These are phyloP conservation scores for Kwoniella sp. DNA, from an alignment of 768 basidiomycete species.

Conservation along the genomic window DNA sequence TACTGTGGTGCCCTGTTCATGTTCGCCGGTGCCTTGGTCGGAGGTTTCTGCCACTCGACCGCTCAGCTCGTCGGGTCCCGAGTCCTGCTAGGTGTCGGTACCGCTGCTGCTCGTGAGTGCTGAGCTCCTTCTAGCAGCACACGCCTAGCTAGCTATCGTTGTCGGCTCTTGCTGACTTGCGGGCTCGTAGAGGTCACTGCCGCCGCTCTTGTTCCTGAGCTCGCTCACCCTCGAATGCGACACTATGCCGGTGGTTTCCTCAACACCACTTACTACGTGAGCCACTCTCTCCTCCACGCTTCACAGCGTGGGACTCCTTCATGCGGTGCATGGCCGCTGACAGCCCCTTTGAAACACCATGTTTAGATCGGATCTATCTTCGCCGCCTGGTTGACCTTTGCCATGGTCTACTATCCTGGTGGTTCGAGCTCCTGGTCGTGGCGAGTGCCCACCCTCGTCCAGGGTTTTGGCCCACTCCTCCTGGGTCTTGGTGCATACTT, in stretches of 20 bases:
- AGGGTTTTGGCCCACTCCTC: slow-evolving; percentile 33
- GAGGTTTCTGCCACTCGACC: slow-evolving; percentile 25
- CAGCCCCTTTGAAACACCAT: neutral
- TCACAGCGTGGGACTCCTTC: no score
- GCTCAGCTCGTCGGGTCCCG: slow-evolving; percentile 31
- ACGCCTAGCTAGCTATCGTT: no score
- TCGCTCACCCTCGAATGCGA: slow-evolving; percentile 62
- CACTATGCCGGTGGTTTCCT: slow-evolving; percentile 31
- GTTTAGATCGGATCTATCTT: slow-evolving; percentile 30
- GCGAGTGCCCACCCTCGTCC: slow-evolving; percentile 32
- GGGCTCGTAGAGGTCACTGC: slow-evolving; percentile 18
- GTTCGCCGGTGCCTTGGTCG: slow-evolving; percentile 28
- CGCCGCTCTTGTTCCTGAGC: slow-evolving; percentile 77
- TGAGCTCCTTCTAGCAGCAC: neutral
- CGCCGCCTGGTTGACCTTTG: slow-evolving; percentile 33
- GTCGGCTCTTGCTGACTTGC: slow-evolving; percentile 4
- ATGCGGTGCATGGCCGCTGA: slow-evolving; percentile 1
- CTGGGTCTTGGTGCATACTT: slow-evolving; percentile 26
- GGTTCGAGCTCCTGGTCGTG: slow-evolving; percentile 31
- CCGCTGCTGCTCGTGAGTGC: slow-evolving; percentile 67
- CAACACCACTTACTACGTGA: slow-evolving; percentile 60
- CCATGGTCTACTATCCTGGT: slow-evolving; percentile 33
- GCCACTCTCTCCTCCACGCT: no score
- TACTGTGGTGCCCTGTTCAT: slow-evolving; percentile 33
- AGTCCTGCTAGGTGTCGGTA: slow-evolving; percentile 48